Base-by-base conservation (phyloP, 257 asterid genomes). In the Nicotiana sylvestris region DNA sequence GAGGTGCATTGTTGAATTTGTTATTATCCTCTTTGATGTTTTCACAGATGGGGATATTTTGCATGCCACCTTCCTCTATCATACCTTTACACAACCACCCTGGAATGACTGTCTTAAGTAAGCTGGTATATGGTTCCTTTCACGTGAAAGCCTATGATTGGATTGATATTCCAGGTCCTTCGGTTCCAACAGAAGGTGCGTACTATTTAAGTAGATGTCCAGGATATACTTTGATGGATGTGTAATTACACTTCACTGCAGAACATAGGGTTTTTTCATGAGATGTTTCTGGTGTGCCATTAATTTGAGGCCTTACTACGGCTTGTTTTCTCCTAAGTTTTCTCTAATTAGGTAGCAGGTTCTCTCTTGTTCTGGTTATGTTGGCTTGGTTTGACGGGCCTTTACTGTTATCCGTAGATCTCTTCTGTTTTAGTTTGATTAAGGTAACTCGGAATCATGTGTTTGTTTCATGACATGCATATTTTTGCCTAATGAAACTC, bases 71-170 rank as follows among this genome's bases (percentile, higher is more conserved):
- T 84, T 87, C 97, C 81, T 94, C 99, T 6, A 76, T 96, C 86
- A 96, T 96, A 86, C 99, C 99, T 25, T 94, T 96, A 85, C 99
- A 96, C 86, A 96, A 96, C 83, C 99, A 96, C 88, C 99, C 99
- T 83, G 99, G 98, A 83, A 96, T 96, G 99, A 96, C 99, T 65
- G 99, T 96, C 84, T 90, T 96, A 87, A 96, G 99, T 91, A 96
- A 96, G 93, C 98, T 96, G 83, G 84, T 96, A 81, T 96, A 93
- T 83, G 99, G 99, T 87, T 85, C 98, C 66, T 74, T 93, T 30
- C 91, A 91, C 53, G 99, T 94, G 87, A 91, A 91, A 84, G 92
- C 98, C 84, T 96, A 92, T 82, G 99, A 96, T 84, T 96, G 98
- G 98, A 86, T 92, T 79, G 82, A 92, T 89, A 62, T 90, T 39